These are phyloP conservation scores for Aphanocladium album DNA, from an alignment of 2,329 filamentous ascomycete species.

Conservation along the genomic window DNA sequence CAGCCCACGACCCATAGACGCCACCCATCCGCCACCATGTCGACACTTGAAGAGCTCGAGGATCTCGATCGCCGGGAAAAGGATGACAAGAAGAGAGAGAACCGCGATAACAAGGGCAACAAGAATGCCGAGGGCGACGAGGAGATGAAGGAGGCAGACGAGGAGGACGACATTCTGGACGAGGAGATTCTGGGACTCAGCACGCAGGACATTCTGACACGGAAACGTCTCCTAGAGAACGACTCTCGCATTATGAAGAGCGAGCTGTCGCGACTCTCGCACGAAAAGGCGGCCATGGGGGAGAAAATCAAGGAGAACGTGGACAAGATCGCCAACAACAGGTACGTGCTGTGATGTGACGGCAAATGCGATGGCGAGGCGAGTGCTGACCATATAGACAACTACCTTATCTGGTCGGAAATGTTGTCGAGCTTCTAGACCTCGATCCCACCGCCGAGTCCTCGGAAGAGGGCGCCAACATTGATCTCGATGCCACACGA, in stretches of 20 bases:
- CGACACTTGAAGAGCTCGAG: constrained; percentile 87
- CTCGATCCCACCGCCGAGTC: constrained; percentile 95
- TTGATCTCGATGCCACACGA: constrained; percentile 92
- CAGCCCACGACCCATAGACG: not conserved
- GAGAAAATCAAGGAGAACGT: constrained; percentile 99
- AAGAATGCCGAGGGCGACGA: constrained; percentile 65
- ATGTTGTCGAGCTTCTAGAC: constrained; percentile 95
- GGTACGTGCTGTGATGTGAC: constrained; percentile 48
- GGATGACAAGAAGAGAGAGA: constrained; percentile 56
- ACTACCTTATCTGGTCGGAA: constrained; percentile 95
- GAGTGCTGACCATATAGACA: constrained; percentile 57
- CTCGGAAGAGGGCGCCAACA: constrained; percentile 95
- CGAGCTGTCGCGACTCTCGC: constrained; percentile 87
- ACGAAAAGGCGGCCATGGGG: constrained; percentile 93
- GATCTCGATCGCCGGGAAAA: constrained; percentile 77
- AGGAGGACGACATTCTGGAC: constrained; percentile 69
- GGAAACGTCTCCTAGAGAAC: constrained; percentile 90
- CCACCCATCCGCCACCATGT: constrained; percentile 53
- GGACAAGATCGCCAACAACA: constrained; percentile 99
- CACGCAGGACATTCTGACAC: constrained; percentile 90
- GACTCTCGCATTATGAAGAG: constrained; percentile 98
- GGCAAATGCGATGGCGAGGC: too few species aligned
- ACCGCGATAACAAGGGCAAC: constrained; percentile 28
- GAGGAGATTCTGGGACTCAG: constrained; percentile 88
- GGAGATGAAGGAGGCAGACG: constrained; percentile 83